Evolutionary conservation across 768 basidiomycete genomes (phyloP), one percentile per base, ranked within the genome.

Genomic region (Tricholoma furcatifolium): DNA sequence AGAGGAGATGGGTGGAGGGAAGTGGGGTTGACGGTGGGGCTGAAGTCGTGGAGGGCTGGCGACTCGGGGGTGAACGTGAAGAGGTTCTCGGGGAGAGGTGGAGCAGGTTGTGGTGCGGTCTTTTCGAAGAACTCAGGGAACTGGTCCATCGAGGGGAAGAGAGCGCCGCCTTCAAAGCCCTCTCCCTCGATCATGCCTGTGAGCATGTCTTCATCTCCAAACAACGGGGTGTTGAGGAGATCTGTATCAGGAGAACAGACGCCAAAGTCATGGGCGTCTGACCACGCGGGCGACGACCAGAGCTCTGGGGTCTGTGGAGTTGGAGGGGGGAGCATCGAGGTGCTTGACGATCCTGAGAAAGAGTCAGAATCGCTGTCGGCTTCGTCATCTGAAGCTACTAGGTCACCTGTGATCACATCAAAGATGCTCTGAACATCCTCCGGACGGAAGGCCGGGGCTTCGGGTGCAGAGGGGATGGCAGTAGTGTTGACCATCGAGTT

Each of bases 41-140:
- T 46, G 38, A 64, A 62, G 24, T 58, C 58, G 30, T 60, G 53
- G 42, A 85, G 65, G 24, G 71, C 55, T 0, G 82, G 83, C 6
- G 81, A 79, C 27, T 62, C 65, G 0, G 84, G 83, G 6, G 84
- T 78, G 59, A 85, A 70, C 4, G 62, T 69, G 60, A 78, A 78
- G 55, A 83, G 58, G 4, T 48, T 47, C 9, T 60, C 64, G 12
- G 60, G 43, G 35, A 55, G 44, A 1, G n/a, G 8, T 2, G 51
- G 41, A 20, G 23, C 43, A 23, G 18, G 17, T 11, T 48, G 50
- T 18, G 43, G 35, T 27, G 56, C 44, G n/a, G n/a, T n/a, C 34
- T 62, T 62, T 43, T 57, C 60, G 17, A 55, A 51, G 4, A 43
- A 34, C 30, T 65, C 62, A 15, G 56, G 32, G 40, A 60, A 51